phyloP scores from a whole-genome alignment of 2,329 filamentous ascomycete genomes.

The Torrubiella hemipterigena region DNA sequence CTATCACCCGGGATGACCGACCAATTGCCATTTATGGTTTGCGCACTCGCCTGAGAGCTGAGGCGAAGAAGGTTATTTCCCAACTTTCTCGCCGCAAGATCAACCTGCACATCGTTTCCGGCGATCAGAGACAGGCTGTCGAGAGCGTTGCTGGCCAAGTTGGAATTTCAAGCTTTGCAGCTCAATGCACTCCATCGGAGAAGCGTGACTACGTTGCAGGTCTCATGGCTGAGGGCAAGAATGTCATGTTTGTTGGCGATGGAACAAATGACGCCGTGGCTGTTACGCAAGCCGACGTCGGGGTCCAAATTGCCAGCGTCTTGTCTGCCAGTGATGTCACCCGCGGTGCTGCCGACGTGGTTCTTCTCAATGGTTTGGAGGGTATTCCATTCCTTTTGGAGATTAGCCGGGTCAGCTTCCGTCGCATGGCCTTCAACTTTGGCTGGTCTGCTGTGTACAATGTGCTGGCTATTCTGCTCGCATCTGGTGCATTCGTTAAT shows the following conservation, averaged over 20 bases:
- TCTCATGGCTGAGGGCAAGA: constrained; percentile 18
- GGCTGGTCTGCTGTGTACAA: constrained; percentile 52
- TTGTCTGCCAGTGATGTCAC: constrained; percentile 37
- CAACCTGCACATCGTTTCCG: constrained; percentile 40
- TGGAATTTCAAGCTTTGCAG: constrained; percentile 25
- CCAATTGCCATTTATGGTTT: constrained; percentile 38
- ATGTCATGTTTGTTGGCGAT: constrained; percentile 48
- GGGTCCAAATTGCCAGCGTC: constrained; percentile 41
- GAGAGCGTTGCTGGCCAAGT: constrained; percentile 31
- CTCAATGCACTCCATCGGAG: constrained; percentile 35
- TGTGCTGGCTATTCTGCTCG: constrained; percentile 45
- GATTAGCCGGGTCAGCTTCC: constrained; percentile 21
- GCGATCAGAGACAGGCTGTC: constrained; percentile 39
- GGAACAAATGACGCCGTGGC: constrained; percentile 54
- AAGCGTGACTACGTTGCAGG: constrained; percentile 40
- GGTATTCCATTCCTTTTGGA: constrained; percentile 40
- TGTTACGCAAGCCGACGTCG: constrained; percentile 47
- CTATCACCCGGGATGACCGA: constrained; percentile 12
- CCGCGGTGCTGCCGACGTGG: constrained; percentile 41
- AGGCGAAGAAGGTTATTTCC: constrained; percentile 31
- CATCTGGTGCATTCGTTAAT: constrained; percentile 43
- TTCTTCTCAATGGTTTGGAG: constrained; percentile 39
- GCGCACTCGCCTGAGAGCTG: constrained; percentile 17
- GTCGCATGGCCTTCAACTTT: constrained; percentile 48
- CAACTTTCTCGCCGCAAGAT: constrained; percentile 35